Conservation (phyloP, 805 yeast species). For the Suhomyces sp. region DNA sequence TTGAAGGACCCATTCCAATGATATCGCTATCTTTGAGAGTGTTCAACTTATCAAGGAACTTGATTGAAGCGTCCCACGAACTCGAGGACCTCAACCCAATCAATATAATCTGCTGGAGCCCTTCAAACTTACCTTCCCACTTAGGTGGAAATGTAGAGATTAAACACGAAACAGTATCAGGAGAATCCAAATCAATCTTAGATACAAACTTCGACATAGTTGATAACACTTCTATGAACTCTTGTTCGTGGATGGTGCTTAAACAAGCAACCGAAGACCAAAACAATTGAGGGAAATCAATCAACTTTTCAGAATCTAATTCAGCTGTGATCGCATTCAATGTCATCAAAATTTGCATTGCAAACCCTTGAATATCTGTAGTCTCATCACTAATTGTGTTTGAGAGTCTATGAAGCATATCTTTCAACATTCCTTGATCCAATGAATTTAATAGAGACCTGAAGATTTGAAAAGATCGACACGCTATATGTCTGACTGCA, state of each 20-base stretch:
- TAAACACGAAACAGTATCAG: constrained; percentile 79
- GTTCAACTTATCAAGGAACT: constrained; percentile 70
- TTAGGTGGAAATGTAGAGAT: constrained; percentile 87
- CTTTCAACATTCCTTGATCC: constrained; percentile 86
- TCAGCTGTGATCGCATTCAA: constrained; percentile 89
- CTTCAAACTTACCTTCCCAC: constrained; percentile 95
- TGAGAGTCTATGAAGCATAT: constrained; percentile 89
- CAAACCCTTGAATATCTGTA: constrained; percentile 89
- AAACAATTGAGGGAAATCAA: constrained; percentile 84
- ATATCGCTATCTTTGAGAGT: constrained; percentile 68
- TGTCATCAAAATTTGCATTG: constrained; percentile 97
- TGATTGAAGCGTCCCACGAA: constrained; percentile 75
- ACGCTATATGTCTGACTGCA: constrained; percentile 95
- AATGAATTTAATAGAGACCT: constrained; percentile 77
- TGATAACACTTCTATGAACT: constrained; percentile 83
- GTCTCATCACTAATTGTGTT: constrained; percentile 91
- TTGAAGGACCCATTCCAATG: constrained; percentile 66
- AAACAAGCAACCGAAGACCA: constrained; percentile 95
- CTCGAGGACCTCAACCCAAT: constrained; percentile 81
- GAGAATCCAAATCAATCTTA: constrained; percentile 82
- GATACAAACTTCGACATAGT: constrained; percentile 79
- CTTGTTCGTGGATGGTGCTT: constrained; percentile 88
- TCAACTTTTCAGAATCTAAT: constrained; percentile 70
- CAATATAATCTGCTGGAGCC: constrained; percentile 75
- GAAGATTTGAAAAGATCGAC: constrained; percentile 92